phyloP scores from a whole-genome alignment of 2,329 filamentous ascomycete genomes.

The Pyrenochaeta sp. region DNA sequence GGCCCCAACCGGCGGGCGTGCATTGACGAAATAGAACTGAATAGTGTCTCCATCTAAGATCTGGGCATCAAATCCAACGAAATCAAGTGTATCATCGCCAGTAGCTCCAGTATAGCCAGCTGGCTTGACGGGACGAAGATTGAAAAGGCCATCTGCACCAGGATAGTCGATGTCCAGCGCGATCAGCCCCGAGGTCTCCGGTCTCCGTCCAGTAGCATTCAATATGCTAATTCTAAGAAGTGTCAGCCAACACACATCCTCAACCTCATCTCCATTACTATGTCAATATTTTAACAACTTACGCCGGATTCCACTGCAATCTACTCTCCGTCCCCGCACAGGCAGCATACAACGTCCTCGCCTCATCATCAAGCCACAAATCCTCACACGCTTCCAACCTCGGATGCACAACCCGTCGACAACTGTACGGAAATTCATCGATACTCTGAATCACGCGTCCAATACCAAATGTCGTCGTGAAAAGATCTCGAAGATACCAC shows the following conservation, averaged over 20 bases:
- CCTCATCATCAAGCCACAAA: constrained; percentile 40
- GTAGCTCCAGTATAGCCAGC: constrained; percentile 32
- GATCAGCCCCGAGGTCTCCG: constrained; percentile 34
- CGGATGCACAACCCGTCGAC: constrained; percentile 32
- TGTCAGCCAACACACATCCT: constrained; percentile 3
- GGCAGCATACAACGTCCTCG: constrained; percentile 38
- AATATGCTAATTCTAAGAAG: constrained; percentile 20
- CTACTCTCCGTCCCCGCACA: constrained; percentile 34
- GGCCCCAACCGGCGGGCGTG: constrained; percentile 35
- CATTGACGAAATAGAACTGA: constrained; percentile 40
- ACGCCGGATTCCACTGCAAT: constrained; percentile 38
- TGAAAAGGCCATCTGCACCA: constrained; percentile 33
- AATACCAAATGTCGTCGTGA: constrained; percentile 32
- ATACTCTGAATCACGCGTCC: constrained; percentile 37
- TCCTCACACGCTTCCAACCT: constrained; percentile 42
- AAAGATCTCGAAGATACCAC: constrained; percentile 32
- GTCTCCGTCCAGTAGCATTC: constrained; percentile 32
- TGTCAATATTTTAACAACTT: constrained; percentile 1
- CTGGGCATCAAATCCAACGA: constrained; percentile 40
- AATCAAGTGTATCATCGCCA: constrained; percentile 31
- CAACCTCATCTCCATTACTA: not conserved
- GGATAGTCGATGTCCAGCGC: constrained; percentile 40
- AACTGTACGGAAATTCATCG: constrained; percentile 40
- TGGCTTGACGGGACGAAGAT: constrained; percentile 30
- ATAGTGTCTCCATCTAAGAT: constrained; percentile 32